These are phyloP conservation scores for Immersiporthe knoxdaviesiana DNA, from an alignment of 2,329 filamentous ascomycete genomes.

Conservation along the genomic window DNA sequence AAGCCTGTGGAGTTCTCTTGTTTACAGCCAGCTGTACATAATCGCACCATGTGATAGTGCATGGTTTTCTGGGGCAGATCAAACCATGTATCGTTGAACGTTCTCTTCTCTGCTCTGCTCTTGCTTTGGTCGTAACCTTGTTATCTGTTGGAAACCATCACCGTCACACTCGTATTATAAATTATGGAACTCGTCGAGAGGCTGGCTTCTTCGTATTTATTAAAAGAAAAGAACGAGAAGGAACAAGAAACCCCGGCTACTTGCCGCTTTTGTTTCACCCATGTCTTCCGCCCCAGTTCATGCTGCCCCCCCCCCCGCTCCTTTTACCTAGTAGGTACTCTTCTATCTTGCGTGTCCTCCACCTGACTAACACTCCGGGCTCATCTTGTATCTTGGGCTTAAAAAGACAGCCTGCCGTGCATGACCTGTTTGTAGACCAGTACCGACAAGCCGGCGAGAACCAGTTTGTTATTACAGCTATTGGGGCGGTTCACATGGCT, in stretches of 20 bases:
- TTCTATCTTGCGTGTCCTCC: constrained; percentile 4
- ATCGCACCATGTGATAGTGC: too few species aligned
- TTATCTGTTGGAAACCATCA: background rate
- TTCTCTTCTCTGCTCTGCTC: background rate
- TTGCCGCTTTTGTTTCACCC: background rate
- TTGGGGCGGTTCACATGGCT: background rate
- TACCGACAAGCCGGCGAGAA: background rate
- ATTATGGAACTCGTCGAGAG: background rate
- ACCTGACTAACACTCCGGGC: background rate
- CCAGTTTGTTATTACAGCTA: background rate
- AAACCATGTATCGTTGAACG: background rate
- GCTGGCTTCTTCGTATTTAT: background rate
- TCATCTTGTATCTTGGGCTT: background rate
- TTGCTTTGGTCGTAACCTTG: background rate
- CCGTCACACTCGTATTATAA: background rate
- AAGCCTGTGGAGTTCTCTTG: background rate
- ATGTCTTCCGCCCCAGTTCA: background rate
- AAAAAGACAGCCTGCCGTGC: background rate
- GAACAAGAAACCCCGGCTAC: background rate
- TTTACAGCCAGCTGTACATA: background rate
- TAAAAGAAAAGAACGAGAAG: too few species aligned
- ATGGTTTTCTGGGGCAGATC: background rate
- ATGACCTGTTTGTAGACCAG: background rate
- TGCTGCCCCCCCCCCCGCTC: background rate
- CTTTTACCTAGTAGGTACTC: background rate